A percentile compares a stretch with the other conserved stretches of the same genome.
phyloP scores from a whole-genome alignment of 106 monocot genomes.

The Cymbidium sinense region DNA sequence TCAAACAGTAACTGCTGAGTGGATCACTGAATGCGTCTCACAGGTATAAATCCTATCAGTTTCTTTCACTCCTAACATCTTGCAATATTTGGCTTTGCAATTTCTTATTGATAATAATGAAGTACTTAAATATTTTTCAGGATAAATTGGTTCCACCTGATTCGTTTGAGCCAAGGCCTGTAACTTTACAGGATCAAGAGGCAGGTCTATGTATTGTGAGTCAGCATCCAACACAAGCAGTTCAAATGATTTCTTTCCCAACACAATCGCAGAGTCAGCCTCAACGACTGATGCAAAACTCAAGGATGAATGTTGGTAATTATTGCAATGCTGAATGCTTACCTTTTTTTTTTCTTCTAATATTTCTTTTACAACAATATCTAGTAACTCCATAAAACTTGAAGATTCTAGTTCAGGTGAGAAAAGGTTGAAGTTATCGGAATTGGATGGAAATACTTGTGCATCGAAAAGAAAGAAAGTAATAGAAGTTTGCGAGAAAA shows the following conservation, averaged over 20 bases:
- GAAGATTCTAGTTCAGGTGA: constrained; percentile 14
- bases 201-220: constrained; percentile 67
- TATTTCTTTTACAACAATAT: constrained; percentile 2
- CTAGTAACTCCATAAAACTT: constrained; percentile 19
- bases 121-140: constrained; percentile 21
- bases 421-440: constrained; percentile 46
- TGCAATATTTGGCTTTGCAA: not conserved
- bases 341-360: not conserved
- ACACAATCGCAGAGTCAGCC: constrained; percentile 29
- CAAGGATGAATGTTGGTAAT: constrained; percentile 28
- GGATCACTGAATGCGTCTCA: constrained; percentile 75
- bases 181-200: constrained; percentile 68
- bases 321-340: not conserved
- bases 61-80: not conserved
- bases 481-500: constrained; percentile 14
- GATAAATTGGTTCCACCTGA: constrained; percentile 60
- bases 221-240: constrained; percentile 81
- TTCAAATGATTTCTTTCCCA: constrained; percentile 30
- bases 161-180: constrained; percentile 60
- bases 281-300: constrained; percentile 15
- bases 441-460: constrained; percentile 14
- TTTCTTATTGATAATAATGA: not conserved
- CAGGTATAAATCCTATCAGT: constrained; percentile 34
- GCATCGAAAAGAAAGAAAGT: constrained; percentile 27
- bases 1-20: constrained; percentile 73